Evolutionary conservation across 371 early-diverging fungal genomes (phyloP), one percentile per base, ranked within the genome.

Genomic region (Catenaria anguillulae): DNA sequence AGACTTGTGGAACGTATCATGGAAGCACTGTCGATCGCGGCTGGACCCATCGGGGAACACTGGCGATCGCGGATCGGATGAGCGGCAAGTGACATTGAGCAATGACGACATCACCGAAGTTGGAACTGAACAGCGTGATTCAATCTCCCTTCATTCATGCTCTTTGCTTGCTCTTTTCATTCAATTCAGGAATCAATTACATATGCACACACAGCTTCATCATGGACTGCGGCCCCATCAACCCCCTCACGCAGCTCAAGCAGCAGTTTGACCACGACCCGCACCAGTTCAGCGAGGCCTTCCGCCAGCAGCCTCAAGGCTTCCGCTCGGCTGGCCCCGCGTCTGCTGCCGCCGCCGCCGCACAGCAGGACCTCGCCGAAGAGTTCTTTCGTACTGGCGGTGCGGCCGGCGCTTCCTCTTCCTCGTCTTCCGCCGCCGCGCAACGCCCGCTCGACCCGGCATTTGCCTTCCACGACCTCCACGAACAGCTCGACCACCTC

Each of bases 201-300:
- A 19, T 24, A 8, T 12, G 1, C 45, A 5, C 48, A 19, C 8
- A 48, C 48, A 1, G 24, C n/a, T 4, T n/a, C 46, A 50, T 13
- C 26, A 50, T 50, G 58, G 89, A 89, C 60, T 89, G 90, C 67
- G 86, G 86, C 8, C 85, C 86, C 23, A 79, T 74, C 46, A 90
- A 87, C 63, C 81, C 87, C 34, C 79, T 88, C 80, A 72, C 71
- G 19, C 78, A 82, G 6, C 75, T 90, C 63, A 78, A 83, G 79
- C 89, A 90, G 69, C 86, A 83, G 65, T 82, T 88, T 65, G 73
- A 79, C 48, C 79, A 82, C 61, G 90, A 90, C 68, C 52, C 24
- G 52, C 29, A 50, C 52, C 31, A 26, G 52, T 50, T 50, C 29
- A 13, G 52, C 52, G 29, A 19, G 29, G 29, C 52, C 35, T 34